These are phyloP conservation scores for Penicillium subrubescens DNA, from an alignment of 495 filamentous ascomycete genomes.

Conservation along the genomic window DNA sequence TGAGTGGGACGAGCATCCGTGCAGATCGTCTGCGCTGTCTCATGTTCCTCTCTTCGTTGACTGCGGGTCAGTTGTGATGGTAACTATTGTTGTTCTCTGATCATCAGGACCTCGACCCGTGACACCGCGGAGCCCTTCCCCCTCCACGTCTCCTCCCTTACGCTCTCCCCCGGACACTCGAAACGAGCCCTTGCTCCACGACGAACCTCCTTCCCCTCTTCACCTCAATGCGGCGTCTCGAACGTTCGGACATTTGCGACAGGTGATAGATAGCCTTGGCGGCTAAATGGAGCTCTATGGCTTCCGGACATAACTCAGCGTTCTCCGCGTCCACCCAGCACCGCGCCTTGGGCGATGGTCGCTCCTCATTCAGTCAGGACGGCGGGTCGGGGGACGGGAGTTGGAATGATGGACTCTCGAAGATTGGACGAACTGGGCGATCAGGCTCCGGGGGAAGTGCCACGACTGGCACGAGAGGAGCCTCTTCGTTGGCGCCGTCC, in stretches of 20 bases:
- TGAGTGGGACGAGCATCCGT: constrained; percentile 24
- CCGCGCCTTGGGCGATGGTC: constrained; percentile 58
- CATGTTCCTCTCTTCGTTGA: constrained; percentile 3
- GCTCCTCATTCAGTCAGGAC: constrained; percentile 57
- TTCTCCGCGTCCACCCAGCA: constrained; percentile 72
- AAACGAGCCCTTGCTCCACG: constrained; percentile 29
- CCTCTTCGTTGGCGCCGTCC: constrained; percentile 62
- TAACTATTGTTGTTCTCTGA: constrained; percentile 20
- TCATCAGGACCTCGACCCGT: constrained; percentile 22
- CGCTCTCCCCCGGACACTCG: constrained; percentile 29
- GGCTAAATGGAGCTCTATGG: constrained; percentile 54
- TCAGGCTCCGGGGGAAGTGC: constrained; percentile 63
- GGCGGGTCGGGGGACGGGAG: constrained; percentile 50
- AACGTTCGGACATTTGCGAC: constrained; percentile 31
- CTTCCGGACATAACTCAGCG: constrained; percentile 51
- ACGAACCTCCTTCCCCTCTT: constrained; percentile 22
- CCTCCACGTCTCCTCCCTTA: constrained; percentile 21
- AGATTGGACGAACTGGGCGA: constrained; percentile 45
- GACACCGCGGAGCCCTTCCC: constrained; percentile 26
- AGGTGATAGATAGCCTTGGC: constrained; percentile 43
- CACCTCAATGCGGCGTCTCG: constrained; percentile 42
- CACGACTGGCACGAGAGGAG: constrained; percentile 62
- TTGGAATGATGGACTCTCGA: constrained; percentile 49
- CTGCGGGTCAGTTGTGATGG: constrained; percentile 19
- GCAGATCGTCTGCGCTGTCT: constrained; percentile 15